Conservation (phyloP, 2,329 filamentous ascomycete species). For the Penicillium sp. region DNA sequence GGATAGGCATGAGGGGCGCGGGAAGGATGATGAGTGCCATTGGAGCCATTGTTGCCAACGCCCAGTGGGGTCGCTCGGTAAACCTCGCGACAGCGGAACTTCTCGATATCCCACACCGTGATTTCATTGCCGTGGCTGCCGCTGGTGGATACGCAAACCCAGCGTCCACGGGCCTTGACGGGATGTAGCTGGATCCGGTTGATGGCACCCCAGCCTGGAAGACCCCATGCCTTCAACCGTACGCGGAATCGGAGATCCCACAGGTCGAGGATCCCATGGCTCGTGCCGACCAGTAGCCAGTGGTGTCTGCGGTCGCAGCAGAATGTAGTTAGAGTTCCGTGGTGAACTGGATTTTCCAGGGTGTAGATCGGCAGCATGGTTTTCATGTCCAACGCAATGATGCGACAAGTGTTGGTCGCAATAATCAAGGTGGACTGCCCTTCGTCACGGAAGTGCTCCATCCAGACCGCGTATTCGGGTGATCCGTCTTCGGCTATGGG, state of each 20-base stretch:
- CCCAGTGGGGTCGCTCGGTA: constrained; percentile 61
- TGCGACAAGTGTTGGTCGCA: constrained; percentile 79
- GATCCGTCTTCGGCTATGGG: constrained; percentile 31
- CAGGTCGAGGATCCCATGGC: constrained; percentile 86
- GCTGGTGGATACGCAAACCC: constrained; percentile 85
- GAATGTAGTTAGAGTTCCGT: constrained; percentile 89
- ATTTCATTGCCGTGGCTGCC: constrained; percentile 79
- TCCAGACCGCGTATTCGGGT: constrained; percentile 81
- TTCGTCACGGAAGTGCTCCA: constrained; percentile 85
- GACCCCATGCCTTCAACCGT: constrained; percentile 81
- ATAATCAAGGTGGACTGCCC: constrained; percentile 78
- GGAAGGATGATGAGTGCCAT: constrained; percentile 54
- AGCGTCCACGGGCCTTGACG: constrained; percentile 72
- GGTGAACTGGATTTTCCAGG: constrained; percentile 83
- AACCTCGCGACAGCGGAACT: constrained; percentile 81
- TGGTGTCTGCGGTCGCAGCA: constrained; percentile 81
- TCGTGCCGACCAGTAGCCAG: constrained; percentile 89
- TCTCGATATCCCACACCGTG: constrained; percentile 94
- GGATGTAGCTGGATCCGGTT: constrained; percentile 79
- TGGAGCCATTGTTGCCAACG: constrained; percentile 17
- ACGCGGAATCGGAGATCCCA: constrained; percentile 97
- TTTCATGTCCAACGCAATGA: constrained; percentile 81
- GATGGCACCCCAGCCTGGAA: constrained; percentile 76
- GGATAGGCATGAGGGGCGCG: constrained; percentile 32
- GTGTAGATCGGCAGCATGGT: constrained; percentile 80